Conservation (phyloP, 768 basidiomycete genomes). For the Lactarius pseudohatsudake region DNA sequence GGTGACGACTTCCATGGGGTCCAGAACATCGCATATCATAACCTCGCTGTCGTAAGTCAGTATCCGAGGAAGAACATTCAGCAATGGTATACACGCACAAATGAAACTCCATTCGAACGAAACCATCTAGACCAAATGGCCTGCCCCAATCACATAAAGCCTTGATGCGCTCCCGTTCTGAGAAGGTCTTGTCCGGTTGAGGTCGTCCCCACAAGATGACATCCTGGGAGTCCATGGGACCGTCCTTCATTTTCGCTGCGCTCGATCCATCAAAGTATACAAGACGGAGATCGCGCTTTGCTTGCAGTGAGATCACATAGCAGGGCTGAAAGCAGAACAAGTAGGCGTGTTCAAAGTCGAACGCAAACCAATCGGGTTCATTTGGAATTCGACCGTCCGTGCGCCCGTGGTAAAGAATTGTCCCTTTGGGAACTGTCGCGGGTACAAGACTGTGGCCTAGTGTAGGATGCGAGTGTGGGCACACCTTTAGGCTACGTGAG, state of each 20-base stretch:
- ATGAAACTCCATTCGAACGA: constrained; percentile 32
- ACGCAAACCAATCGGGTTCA: constrained; percentile 26
- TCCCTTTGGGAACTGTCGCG: constrained; percentile 23
- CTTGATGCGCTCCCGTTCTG: constrained; percentile 34
- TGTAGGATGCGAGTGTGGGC: background rate
- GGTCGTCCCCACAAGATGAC: constrained; percentile 36
- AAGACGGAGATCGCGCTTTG: constrained; percentile 25
- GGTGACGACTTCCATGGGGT: constrained; percentile 22
- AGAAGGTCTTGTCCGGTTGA: constrained; percentile 26
- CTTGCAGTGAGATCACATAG: constrained; percentile 11
- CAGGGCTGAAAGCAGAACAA: constrained; percentile 13
- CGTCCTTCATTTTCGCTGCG: constrained; percentile 32
- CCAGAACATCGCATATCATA: constrained; percentile 3
- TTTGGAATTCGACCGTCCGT: constrained; percentile 8
- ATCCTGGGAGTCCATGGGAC: constrained; percentile 41
- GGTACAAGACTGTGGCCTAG: constrained; percentile 26
- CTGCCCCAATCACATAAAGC: constrained; percentile 40
- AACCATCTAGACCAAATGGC: constrained; percentile 37
- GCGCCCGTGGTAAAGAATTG: constrained; percentile 28
- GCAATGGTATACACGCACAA: constrained; percentile 17
- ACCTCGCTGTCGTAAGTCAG: constrained; percentile 12
- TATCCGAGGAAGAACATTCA: no score
- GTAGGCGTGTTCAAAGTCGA: constrained; percentile 27
- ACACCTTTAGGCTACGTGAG: background rate
- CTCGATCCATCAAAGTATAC: constrained; percentile 28